Percentiles rank a stretch among this genome's conserved stretches.
phyloP scores from a whole-genome alignment of 177 flowering plant genomes.

The Vitis hybrid region DNA sequence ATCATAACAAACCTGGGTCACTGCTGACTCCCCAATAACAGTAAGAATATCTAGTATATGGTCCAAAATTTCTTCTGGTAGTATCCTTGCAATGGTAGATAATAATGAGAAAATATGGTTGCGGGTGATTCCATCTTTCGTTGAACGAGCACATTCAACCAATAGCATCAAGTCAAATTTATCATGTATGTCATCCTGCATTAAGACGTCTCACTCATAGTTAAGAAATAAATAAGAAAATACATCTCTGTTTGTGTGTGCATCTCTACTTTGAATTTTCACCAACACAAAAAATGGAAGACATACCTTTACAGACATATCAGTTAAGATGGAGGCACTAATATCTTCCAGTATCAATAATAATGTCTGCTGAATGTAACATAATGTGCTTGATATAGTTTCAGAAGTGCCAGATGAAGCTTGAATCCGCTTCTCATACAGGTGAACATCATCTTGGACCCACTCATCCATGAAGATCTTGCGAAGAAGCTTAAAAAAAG shows the following conservation, averaged over 20 bases:
- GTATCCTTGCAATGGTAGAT: constrained; percentile 57
- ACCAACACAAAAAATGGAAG: background rate
- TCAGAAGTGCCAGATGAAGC: constrained; percentile 39
- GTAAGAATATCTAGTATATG: constrained; percentile 62
- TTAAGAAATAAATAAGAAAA: background rate
- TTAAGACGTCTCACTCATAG: constrained; percentile 10
- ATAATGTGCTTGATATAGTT: constrained; percentile 19
- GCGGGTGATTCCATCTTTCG: constrained; percentile 56
- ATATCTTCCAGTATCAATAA: constrained; percentile 71
- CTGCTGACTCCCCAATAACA: constrained; percentile 67
- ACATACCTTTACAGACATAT: constrained; percentile 34
- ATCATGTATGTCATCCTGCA: constrained; percentile 40
- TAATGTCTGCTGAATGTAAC: constrained; percentile 62
- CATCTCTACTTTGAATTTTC: background rate
- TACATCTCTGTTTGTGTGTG: background rate
- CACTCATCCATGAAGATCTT: constrained; percentile 40
- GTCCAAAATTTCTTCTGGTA: constrained; percentile 58
- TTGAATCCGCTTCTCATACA: constrained; percentile 22
- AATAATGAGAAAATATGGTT: constrained; percentile 73
- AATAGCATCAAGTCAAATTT: constrained; percentile 50
- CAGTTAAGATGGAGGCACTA: constrained; percentile 31
- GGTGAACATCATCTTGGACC: constrained; percentile 26
- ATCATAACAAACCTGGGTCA: constrained; percentile 57
- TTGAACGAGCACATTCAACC: constrained; percentile 61
- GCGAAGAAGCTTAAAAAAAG: constrained; percentile 65